These are phyloP conservation scores for Podaxis rugospora DNA, from an alignment of 768 basidiomycete genomes.

Conservation along the genomic window DNA sequence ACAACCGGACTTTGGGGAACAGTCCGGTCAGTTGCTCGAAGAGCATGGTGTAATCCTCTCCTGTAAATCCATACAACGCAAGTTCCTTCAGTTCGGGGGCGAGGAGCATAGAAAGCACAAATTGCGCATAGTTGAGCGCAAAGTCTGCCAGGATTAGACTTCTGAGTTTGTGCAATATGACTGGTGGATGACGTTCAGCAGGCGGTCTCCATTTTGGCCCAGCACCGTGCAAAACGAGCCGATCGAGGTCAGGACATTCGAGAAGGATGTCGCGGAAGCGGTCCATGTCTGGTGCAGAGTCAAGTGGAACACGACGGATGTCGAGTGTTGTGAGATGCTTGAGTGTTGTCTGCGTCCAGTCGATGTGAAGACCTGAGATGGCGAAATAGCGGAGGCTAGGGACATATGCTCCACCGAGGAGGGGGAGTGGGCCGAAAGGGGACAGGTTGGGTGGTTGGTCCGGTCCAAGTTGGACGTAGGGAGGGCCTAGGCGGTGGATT, in stretches of 20 bases:
- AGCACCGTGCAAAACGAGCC: conserved; percentile 59
- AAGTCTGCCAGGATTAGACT: conserved; percentile 57
- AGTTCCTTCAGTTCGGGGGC: conserved; percentile 57
- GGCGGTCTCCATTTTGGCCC: conserved; percentile 40
- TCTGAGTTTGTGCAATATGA: conserved; percentile 45
- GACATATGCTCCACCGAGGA: conserved; percentile 48
- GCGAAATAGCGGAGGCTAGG: conserved; percentile 46
- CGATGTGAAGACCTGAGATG: conserved; percentile 55
- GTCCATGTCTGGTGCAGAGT: conserved; percentile 42
- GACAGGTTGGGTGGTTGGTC: conserved; percentile 28
- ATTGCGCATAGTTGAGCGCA: conserved; percentile 41
- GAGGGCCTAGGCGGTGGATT: conserved; percentile 52
- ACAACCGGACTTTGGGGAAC: conserved; percentile 48
- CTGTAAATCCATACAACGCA: conserved; percentile 49
- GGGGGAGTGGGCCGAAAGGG: conserved; percentile 29
- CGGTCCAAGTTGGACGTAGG: conserved; percentile 40
- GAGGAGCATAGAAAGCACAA: conserved; percentile 42
- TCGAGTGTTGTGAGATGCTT: conserved; percentile 61
- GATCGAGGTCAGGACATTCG: conserved; percentile 44
- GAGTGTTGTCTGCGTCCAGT: conserved; percentile 49
- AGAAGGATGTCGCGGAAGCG: conserved; percentile 51
- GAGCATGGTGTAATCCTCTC: conserved; percentile 47
- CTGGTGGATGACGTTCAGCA: conserved; percentile 21
- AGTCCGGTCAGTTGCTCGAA: conserved; percentile 40
- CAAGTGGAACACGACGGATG: conserved; percentile 54